Evolutionary conservation across 306 rosid species (phyloP), one percentile per base, ranked within the genome.

Genomic region (Ceratonia siliqua): DNA sequence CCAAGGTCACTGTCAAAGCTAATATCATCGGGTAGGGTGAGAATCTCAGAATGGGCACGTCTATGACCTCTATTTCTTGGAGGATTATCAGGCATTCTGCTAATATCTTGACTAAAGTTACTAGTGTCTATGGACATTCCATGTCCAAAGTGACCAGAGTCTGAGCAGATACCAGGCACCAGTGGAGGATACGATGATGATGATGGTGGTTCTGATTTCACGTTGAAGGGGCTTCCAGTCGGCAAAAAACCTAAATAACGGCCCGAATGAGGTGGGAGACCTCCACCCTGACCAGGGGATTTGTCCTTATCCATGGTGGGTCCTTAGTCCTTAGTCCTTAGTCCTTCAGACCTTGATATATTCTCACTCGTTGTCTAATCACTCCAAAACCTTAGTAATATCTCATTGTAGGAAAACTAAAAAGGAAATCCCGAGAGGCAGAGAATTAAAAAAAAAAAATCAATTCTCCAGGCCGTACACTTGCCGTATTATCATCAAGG

Each of bases 1-100:
- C 98, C 98, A 48, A 94, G 97, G 56, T 91, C 98, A 78, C 97
- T 89, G 56, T 89, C 97, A 5, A 94, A 94, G 79, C 98, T 89
- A 72, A 94, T 89, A 85, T 94, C 98, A 88, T 91, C 98, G 0
- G 98, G 97, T 39, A 91, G 82, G 3, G 96, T 91, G 43, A 94
- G 84, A 67, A 94, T 94, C 83, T 94, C 98, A 0, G 97, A 94
- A 80, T 94, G 98, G 50, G 97, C 98, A 58, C 98, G 96, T 52
- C 98, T 85, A 66, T 94, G 98, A 46, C 98, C 98, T 81, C 85
- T 53, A 66, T 89, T 91, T 70, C 92, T 81, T 5, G 89, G 96
- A 0, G 98, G 98, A 79, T 87, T 89, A 79, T 91, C 98, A 25
- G 94, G 90, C 98, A 94, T 94, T 81, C 87, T 72, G 85, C 94